Base-by-base conservation (phyloP, 2,329 filamentous ascomycete genomes). In the Arthrobotrys entomopaga region DNA sequence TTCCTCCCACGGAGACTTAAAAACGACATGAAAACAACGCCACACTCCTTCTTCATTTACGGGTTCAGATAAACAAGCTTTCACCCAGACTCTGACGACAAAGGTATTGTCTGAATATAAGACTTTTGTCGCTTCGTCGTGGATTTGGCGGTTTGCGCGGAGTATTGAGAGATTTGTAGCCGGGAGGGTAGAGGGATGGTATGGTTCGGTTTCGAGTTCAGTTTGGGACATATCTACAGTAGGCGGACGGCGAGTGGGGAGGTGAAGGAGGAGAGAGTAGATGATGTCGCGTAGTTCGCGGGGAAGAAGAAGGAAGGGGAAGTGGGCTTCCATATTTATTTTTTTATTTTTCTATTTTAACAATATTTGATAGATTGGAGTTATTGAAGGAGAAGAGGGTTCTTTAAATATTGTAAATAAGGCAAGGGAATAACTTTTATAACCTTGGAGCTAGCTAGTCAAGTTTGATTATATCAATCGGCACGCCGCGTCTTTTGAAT, bases 271-370 rank as follows among this genome's bases (percentile, higher is more conserved):
- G 48, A 42, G 16, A 26, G 65, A 66, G 42, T 73, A 73, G 24
- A 73, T 52, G 57, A 66, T 22, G 49, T 73, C 54, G 49, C 69
- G 69, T 24, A 73, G 15, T 56, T 65, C 42, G 69, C 46, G 61
- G 16, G 69, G 69, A 3, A 73, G 69, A 26, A 15, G 1, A 19
- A 73, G 61, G 26, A 73, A 73, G 4, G 60, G 69, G 56, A 73
- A 73, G 11, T 8, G 2, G 8, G 29, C 7, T 34, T 34, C 29
- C 29, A 34, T 34, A 7, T 2, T 34, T 34, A 34, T 10, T 5
- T 5, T 7, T 7, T 3, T 34, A n/a, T n/a, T n/a, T n/a, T n/a
- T n/a, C n/a, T n/a, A n/a, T n/a, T n/a, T n/a, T n/a, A n/a, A n/a
- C n/a, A n/a, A n/a, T n/a, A n/a, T n/a, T n/a, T n/a, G n/a, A n/a